Conservation (phyloP, 1,284 basidiomycete species). For the Calocybe gambosa region DNA sequence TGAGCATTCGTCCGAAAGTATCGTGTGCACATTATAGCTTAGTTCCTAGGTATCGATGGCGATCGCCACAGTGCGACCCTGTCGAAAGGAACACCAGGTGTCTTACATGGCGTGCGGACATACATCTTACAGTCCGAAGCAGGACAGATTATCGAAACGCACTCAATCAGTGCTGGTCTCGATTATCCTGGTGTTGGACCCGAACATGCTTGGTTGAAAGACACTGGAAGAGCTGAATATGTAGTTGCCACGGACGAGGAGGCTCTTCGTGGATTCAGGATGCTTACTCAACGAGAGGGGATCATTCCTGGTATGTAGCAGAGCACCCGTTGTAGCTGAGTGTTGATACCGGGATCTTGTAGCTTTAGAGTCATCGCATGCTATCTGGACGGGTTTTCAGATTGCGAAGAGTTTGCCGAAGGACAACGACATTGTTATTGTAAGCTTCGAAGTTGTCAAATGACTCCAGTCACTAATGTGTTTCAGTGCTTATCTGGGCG, state of each 20-base stretch:
- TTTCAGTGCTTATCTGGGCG: conserved; percentile 82
- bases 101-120: conserved; percentile 93
- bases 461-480: background rate
- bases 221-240: conserved; percentile 91
- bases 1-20: conserved; percentile 22
- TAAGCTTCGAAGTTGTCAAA: conserved; percentile 35
- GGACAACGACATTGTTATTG: conserved; percentile 87
- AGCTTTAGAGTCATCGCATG: conserved; percentile 95
- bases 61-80: conserved; percentile 90
- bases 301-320: conserved; percentile 90
- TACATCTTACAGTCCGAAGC: conserved; percentile 86
- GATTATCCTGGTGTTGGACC: conserved; percentile 95
- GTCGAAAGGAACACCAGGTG: conserved; percentile 85
- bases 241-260: conserved; percentile 91
- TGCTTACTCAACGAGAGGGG: conserved; percentile 89
- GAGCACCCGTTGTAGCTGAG: too few relatives aligned
- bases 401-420: conserved; percentile 82
- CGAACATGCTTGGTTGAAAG: conserved; percentile 96
- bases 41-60: conserved; percentile 66
- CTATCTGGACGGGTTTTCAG: conserved; percentile 87
- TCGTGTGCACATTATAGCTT: background rate
- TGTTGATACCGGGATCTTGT: conserved; percentile 1
- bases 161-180: conserved; percentile 94
- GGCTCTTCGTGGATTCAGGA: conserved; percentile 87
- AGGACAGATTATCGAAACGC: conserved; percentile 96